Base-by-base conservation (phyloP, 1,139 yeast genomes). In the Candida buenavistaensis region DNA sequence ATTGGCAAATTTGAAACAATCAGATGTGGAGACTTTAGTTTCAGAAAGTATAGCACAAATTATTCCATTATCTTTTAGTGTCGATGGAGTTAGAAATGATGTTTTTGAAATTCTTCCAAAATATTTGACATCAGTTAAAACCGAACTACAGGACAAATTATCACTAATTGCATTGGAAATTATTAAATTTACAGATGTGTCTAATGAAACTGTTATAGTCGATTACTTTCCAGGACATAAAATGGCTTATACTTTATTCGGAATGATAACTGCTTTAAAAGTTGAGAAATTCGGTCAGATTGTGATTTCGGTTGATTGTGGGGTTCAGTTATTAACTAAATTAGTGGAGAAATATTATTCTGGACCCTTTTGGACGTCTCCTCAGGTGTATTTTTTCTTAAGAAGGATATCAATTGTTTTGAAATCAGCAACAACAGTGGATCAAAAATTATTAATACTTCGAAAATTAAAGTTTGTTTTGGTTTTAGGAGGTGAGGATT, bases 41-140 rank as follows among this genome's bases (percentile, higher is more conserved):
- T 39, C 48, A 4, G 64, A 62, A 9, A 51, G 73, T 19, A 45
- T 74, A 19, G 62, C 75, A 1, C 40, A 54, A 13, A 42, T 51
- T 37, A 52, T 77, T 1, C 69, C 82, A 0, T 49, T 78, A 8
- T 61, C 82, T 0, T 78, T 64, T 44, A 51, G 75, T 0, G 54
- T 53, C 10, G 58, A 61, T 16, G 82, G 82, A 0, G 42, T 57
- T 1, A 55, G 72, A 26, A 64, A 64, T 34, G 55, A 56, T 1
- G 51, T 75, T 0, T 67, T 64, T 29, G 57, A 52, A 2, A 40
- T 12, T 16, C 44, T 47, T 35, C 39, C 28, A 23, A 32, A 20
- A 1, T 41, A 38, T 23, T 50, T 49, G 39, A 52, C 28, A 26
- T 41, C 34, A 3, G 45, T 45, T 11, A 47, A 48, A 9, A 32